Percentiles rank a stretch among this genome's conserved stretches.
Evolutionary conservation across 2,329 filamentous ascomycete genomes (phyloP).

Genomic region (Claviceps lovelessii): DNA sequence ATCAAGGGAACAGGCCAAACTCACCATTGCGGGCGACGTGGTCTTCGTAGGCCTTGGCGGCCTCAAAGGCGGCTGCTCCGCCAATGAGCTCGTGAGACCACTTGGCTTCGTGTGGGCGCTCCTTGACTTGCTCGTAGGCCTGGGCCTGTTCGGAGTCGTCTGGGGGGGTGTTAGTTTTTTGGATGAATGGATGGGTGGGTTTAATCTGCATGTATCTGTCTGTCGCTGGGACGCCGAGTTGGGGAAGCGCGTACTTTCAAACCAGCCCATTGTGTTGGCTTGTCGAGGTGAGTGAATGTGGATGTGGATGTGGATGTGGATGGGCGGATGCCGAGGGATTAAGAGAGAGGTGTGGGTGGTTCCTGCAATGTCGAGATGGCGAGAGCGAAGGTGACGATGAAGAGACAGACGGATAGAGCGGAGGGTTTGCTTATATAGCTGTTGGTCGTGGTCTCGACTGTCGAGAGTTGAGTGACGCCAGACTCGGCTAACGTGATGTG

Average conservation of each 20-base stretch:
- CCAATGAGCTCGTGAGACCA: conserved; percentile 18
- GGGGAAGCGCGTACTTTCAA: conserved; percentile 6
- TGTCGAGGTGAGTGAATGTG: too few species aligned
- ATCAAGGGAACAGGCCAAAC: not conserved
- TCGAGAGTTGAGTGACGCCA: too few species aligned
- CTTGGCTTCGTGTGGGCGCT: conserved; percentile 16
- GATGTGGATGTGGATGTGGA: not conserved
- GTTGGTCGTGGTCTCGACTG: too few species aligned
- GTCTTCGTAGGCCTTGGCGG: conserved; percentile 18
- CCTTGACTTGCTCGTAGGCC: conserved; percentile 13
- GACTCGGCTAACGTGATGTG: too few species aligned
- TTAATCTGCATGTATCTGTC: too few species aligned
- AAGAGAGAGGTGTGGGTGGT: too few species aligned
- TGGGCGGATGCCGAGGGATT: not conserved
- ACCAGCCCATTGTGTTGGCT: conserved; percentile 10
- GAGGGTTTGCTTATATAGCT: too few species aligned
- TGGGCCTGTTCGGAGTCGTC: conserved; percentile 13
- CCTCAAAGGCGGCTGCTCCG: conserved; percentile 17
- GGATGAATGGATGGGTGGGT: too few species aligned
- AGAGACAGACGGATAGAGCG: too few species aligned
- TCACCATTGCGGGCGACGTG: conserved; percentile 15
- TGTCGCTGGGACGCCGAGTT: too few species aligned
- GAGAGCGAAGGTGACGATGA: too few species aligned
- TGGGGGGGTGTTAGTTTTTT: not conserved
- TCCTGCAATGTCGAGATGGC: too few species aligned